These are phyloP conservation scores for Leersia perrieri DNA, from an alignment of 176 grass and related monocot species.

Conservation along the genomic window DNA sequence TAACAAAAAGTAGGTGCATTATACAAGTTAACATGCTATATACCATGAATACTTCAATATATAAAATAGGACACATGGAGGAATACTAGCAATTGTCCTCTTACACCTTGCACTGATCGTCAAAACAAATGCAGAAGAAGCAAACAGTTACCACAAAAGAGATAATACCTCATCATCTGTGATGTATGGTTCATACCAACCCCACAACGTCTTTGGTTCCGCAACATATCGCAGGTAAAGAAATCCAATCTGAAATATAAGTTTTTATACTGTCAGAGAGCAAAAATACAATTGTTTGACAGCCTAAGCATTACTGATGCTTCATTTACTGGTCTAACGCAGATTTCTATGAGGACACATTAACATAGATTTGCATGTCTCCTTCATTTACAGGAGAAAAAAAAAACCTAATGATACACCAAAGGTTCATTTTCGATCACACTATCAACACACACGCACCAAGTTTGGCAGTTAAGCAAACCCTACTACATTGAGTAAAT, in stretches of 20 bases:
- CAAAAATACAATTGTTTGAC: background rate
- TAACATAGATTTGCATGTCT: background rate
- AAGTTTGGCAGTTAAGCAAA: background rate
- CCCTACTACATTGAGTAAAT: background rate
- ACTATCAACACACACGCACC: background rate
- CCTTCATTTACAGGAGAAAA: background rate
- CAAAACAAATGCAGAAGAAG: conserved; percentile 25
- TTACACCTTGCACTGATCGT: background rate
- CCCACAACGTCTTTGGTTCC: conserved; percentile 88
- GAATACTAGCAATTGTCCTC: background rate
- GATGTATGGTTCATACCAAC: conserved; percentile 90
- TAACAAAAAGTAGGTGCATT: background rate
- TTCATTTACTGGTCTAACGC: background rate
- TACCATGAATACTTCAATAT: background rate
- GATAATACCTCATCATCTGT: conserved; percentile 86
- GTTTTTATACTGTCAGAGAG: background rate
- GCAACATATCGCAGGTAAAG: conserved; percentile 88
- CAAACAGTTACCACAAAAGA: background rate
- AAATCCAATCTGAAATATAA: conserved; percentile 73
- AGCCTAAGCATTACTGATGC: background rate
- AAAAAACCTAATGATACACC: background rate
- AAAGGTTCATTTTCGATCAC: background rate
- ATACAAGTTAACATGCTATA: background rate
- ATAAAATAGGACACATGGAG: background rate
- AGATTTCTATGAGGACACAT: background rate